phyloP scores from a whole-genome alignment of 306 rosid species.

The Abrus precatorius region DNA sequence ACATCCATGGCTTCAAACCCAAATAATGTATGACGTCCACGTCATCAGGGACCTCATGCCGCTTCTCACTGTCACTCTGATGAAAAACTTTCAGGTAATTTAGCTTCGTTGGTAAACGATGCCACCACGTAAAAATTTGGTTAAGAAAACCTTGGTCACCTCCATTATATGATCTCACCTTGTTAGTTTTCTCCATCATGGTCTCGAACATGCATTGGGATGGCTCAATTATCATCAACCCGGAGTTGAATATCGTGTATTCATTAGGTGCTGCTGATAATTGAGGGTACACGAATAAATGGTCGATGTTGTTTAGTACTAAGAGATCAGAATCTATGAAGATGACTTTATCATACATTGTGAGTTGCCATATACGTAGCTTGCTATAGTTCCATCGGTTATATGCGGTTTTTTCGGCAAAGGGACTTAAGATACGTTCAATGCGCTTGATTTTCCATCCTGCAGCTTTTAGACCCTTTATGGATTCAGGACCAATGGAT shows the following conservation, averaged over 20 bases:
- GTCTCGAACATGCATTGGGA: constrained; percentile 72
- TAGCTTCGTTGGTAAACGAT: constrained; percentile 62
- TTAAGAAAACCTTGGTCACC: constrained; percentile 94
- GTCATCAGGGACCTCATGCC: constrained; percentile 36
- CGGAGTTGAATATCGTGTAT: constrained; percentile 68
- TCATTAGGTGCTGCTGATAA: constrained; percentile 73
- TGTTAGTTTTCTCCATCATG: constrained; percentile 54
- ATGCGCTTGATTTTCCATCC: constrained; percentile 73
- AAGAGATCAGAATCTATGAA: constrained; percentile 80
- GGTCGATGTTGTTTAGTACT: constrained; percentile 57
- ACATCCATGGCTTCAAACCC: constrained; percentile 93
- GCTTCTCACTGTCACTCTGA: not conserved
- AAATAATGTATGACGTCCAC: constrained; percentile 66
- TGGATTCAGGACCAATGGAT: constrained; percentile 59
- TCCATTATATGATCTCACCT: constrained; percentile 67
- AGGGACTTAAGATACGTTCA: constrained; percentile 68
- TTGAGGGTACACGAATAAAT: constrained; percentile 60
- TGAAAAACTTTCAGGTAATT: constrained; percentile 57
- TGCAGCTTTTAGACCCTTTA: constrained; percentile 58
- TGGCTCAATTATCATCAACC: constrained; percentile 82
- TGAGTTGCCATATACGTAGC: constrained; percentile 77
- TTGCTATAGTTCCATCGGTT: constrained; percentile 94
- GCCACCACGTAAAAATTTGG: constrained; percentile 90
- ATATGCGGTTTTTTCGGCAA: constrained; percentile 62
- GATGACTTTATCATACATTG: constrained; percentile 64